These are phyloP conservation scores for Amaranthus hypochondriacus DNA, from an alignment of 148 eudicot genomes.

Conservation along the genomic window DNA sequence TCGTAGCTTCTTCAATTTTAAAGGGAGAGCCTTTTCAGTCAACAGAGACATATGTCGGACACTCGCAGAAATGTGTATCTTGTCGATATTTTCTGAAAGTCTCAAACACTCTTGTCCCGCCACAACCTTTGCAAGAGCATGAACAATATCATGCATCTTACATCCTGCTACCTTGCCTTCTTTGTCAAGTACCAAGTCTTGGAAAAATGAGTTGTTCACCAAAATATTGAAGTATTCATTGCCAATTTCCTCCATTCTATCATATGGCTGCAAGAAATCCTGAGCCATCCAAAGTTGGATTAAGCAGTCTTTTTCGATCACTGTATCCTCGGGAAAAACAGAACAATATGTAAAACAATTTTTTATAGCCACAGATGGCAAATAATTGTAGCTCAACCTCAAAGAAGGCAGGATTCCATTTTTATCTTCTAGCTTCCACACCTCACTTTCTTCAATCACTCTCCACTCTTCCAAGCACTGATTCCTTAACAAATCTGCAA, in stretches of 20 bases:
- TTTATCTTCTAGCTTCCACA: conserved; percentile 17
- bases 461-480: conserved; percentile 12
- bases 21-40: neutral
- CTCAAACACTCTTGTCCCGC: neutral
- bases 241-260: conserved; percentile 15
- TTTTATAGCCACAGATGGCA: conserved; percentile 15
- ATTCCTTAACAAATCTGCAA: conserved; percentile 8
- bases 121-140: conserved; percentile 16
- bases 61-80: neutral
- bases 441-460: conserved; percentile 15
- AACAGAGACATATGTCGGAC: conserved; percentile 1
- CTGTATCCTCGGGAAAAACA: conserved; percentile 11
- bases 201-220: conserved; percentile 15
- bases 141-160: conserved; percentile 23
- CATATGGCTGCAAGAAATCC: conserved; percentile 17
- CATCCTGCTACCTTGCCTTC: neutral
- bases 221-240: conserved; percentile 8
- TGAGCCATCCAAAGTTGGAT: conserved; percentile 25
- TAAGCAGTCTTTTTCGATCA: conserved; percentile 6
- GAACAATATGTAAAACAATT: conserved; percentile 21
- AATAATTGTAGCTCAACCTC: conserved; percentile 16
- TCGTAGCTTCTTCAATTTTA: neutral
- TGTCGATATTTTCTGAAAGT: neutral
- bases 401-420: conserved; percentile 20
- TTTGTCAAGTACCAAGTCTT: conserved; percentile 7